Evolutionary conservation across 1,284 basidiomycete genomes (phyloP), one percentile per base, ranked within the genome.

Genomic region (Phaffia rhodozyma): DNA sequence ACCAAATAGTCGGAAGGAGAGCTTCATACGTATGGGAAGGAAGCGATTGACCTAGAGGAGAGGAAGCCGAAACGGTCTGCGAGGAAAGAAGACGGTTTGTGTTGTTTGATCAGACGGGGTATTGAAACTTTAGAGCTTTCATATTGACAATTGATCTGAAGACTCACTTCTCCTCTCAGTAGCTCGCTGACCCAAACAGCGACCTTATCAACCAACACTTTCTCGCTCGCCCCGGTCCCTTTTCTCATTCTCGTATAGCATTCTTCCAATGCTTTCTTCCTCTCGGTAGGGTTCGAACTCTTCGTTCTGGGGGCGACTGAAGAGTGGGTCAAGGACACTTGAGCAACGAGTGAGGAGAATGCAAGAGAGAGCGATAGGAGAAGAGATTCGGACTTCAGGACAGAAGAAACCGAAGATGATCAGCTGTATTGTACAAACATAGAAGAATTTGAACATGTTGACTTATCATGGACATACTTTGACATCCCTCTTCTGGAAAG

Each of bases 1-100:
- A 82, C 89, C 90, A 94, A 54, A 94, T 79, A 1, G 89, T 87
- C 1, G 91, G 89, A 25, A 91, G 77, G 34, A 93, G 78, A 1
- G 84, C 80, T 3, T 75, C 70, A 75, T 91, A 94, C 18, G 83
- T 79, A n/a, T 79, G 71, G 0, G 83, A 75, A 16, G 82, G 79
- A 58, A 92, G 76, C 0, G 74, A 65, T 20, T 78, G 82, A 66
- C 71, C 77, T 72, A 74, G 75, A 71, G 69, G 80, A 69, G 70
- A 43, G 5, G 38, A 78, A 76, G 65, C 69, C 52, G 71, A 68
- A 29, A 66, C 67, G n/a, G 67, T 68, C 27, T 66, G 53, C 64
- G 64, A 52, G 56, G 43, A 55, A 5, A 38, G 55, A 21, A 18
- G 16, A 49, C 55, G 54, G 38, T 27, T 47, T 20, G 67, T 51